Percentiles rank a stretch among this genome's conserved stretches.
phyloP scores from a whole-genome alignment of 768 basidiomycete species.

The Mycena galopus region DNA sequence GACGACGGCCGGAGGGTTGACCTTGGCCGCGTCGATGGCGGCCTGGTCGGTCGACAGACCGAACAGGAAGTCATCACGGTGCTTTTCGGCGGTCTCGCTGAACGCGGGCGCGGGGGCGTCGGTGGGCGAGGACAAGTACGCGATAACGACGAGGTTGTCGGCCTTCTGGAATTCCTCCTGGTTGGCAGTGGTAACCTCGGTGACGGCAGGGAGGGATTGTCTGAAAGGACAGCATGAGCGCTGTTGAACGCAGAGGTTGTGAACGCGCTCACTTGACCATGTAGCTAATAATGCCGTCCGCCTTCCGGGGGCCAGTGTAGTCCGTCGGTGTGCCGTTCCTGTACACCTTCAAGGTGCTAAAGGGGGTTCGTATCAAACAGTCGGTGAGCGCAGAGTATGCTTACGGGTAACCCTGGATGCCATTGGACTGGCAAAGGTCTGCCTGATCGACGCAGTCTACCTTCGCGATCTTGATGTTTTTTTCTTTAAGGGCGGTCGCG shows the following conservation, averaged over 20 bases:
- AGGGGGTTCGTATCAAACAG: neutral
- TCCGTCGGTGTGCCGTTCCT: constrained; percentile 84
- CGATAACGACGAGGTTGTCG: constrained; percentile 92
- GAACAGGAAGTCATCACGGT: constrained; percentile 95
- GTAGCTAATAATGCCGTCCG: constrained; percentile 96
- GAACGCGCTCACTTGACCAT: constrained; percentile 88
- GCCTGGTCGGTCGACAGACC: constrained; percentile 84
- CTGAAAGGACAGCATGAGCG: constrained; percentile 47
- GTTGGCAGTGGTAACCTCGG: constrained; percentile 81
- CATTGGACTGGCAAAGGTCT: constrained; percentile 90
- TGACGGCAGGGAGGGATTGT: constrained; percentile 95
- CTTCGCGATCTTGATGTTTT: constrained; percentile 91
- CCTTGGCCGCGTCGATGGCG: constrained; percentile 75
- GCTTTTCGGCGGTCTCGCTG: constrained; percentile 82
- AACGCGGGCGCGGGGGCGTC: constrained; percentile 81
- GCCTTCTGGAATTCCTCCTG: constrained; percentile 87
- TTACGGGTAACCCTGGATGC: constrained; percentile 95
- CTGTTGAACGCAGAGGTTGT: neutral
- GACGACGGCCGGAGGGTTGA: constrained; percentile 87
- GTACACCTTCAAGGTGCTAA: constrained; percentile 92
- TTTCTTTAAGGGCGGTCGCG: constrained; percentile 92
- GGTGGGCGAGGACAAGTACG: constrained; percentile 83
- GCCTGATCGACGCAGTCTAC: constrained; percentile 97
- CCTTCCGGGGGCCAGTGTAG: constrained; percentile 91
- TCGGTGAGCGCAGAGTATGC: constrained; percentile 44